phyloP scores from a whole-genome alignment of 768 basidiomycete genomes.

The Leccinum truebloodii region DNA sequence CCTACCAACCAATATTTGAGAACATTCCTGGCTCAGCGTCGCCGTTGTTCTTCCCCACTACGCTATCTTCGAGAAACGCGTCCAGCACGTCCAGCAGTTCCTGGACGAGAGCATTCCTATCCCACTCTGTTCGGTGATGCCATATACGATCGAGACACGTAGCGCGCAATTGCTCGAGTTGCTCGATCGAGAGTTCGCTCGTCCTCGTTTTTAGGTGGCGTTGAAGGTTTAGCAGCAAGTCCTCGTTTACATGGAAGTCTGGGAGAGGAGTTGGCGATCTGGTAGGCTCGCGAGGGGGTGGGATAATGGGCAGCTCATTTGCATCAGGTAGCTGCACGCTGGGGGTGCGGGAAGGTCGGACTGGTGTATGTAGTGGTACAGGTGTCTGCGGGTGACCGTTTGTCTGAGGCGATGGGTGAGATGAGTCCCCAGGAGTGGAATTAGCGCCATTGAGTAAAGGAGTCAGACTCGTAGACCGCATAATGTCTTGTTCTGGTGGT shows the following conservation, averaged over 20 bases:
- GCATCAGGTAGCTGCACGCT: conserved; percentile 11
- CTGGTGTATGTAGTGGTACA: background rate
- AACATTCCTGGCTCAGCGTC: conserved; percentile 8
- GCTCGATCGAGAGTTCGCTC: conserved; percentile 68
- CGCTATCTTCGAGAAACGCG: conserved; percentile 69
- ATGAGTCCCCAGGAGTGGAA: conserved; percentile 4
- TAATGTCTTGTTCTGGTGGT: conserved; percentile 33
- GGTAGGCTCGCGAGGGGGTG: conserved; percentile 44
- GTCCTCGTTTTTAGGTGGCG: conserved; percentile 56
- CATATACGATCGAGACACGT: conserved; percentile 80
- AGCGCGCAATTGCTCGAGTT: conserved; percentile 93
- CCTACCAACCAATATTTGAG: conserved; percentile 4
- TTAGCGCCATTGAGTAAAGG: conserved; percentile 27
- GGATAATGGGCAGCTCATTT: conserved; percentile 23
- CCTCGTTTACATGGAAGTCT: conserved; percentile 68
- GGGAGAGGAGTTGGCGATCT: conserved; percentile 72
- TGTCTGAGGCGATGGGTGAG: conserved; percentile 10
- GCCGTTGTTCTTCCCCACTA: conserved; percentile 20
- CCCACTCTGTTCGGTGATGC: conserved; percentile 81
- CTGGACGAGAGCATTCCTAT: conserved; percentile 63
- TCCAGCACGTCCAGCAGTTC: conserved; percentile 58
- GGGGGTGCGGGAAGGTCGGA: conserved; percentile 11
- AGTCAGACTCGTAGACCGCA: conserved; percentile 23
- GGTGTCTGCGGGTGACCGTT: conserved; percentile 17
- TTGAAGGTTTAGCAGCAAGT: conserved; percentile 49